Evolutionary conservation across 495 filamentous ascomycete genomes (phyloP), one percentile per base, ranked within the genome.

Genomic region (Oleoguttula mirabilis): DNA sequence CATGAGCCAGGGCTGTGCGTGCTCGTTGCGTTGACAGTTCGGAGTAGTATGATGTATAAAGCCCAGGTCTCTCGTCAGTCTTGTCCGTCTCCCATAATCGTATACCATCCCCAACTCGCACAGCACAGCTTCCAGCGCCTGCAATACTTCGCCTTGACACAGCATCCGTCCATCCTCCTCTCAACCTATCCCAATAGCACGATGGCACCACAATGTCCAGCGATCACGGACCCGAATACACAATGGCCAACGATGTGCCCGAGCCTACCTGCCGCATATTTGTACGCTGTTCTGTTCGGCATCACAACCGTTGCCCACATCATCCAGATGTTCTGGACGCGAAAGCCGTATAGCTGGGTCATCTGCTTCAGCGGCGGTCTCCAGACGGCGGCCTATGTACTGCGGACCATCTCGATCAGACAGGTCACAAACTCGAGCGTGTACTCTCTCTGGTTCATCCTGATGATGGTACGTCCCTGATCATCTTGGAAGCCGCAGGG

Each of bases 271-370:
- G 46, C 40, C 8, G 27, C 40, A 12, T 49, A 49, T 20, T 20
- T 49, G 39, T 49, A 19, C 24, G 23, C 36, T 16, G 20, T 49
- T 17, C 35, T 49, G 14, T 49, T 49, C 36, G 46, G 32, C 33
- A 2, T 49, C 5, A 43, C 40, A 7, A n/a, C 25, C 10, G 44
- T 49, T 21, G 46, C 21, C 19, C 46, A 49, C 21, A 6, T 43
- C 11, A 32, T 38, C 6, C 39, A 49, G 23, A 43, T 37, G 21
- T 19, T 44, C 32, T 37, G 40, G 31, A 19, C 22, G 19, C 24
- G 33, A 16, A 49, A 49, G 17, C 14, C 17, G 15, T 49, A 49
- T 19, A 32, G 27, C 5, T 36, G 40, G 32, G 46, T 49, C 8
- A 43, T 49, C 16, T 14, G 16, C 31, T 14, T 41, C 7, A 36